Base-by-base conservation (phyloP, 371 early-diverging fungal genomes). In the Mucor piriformis region DNA sequence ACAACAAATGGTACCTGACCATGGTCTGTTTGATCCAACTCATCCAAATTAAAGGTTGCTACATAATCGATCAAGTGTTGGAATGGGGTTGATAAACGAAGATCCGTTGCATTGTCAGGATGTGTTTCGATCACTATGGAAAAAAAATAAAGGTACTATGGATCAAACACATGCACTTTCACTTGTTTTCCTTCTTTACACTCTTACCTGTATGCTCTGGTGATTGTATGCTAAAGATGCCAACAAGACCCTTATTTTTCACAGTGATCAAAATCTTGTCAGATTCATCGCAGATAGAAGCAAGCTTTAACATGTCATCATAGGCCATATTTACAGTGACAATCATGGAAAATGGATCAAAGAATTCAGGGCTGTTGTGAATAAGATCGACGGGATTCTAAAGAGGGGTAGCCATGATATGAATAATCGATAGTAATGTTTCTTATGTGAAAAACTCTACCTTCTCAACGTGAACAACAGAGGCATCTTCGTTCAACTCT, bases 401-500 rank as follows among this genome's bases (percentile, higher is more conserved):
- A 0, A 29, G 43, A 12, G n/a, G n/a, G n/a, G n/a, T n/a, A n/a
- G 1, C 3, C 4, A 15, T 18, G 35, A 0, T 25, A 23, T 46
- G 15, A 34, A 1, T 46, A 13, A 46, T 3, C 2, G 5, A 13
- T 18, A 8, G 11, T 3, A 6, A 21, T 15, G 4, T 8, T n/a
- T 3, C 5, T 23, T 44, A 21, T 13, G 50, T 13, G 5, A 15
- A 13, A 49, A 21, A 25, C 3, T 10, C 25, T 68, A 86, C 88
- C 72, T 79, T 70, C 40, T 70, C 72, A 15, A 86, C 64, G 48
- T 53, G 63, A 20, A 63, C 50, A 7, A 90, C 93, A n/a, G 66
- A 55, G 18, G 91, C 96, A 58, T 94, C 94, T 54, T 88, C 91
- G 69, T 98, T 98, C 50, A 98, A 69, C 70, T 95, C 95, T 23